phyloP scores from a whole-genome alignment of 768 basidiomycete genomes.

The Pseudohyphozyma bogoriensis region DNA sequence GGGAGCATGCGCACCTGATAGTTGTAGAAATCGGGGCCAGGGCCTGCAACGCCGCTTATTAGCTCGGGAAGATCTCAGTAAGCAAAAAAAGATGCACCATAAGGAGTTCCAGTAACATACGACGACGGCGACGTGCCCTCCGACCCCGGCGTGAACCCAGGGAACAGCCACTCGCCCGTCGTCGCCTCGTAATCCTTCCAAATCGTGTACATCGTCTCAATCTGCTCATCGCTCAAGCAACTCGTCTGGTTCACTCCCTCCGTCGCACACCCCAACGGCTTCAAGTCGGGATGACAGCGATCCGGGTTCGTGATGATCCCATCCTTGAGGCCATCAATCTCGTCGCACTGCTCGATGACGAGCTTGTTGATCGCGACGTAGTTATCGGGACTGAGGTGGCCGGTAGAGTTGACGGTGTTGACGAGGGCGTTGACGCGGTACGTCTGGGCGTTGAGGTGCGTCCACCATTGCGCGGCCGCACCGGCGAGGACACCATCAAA shows the following conservation, averaged over 20 bases:
- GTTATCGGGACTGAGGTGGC: constrained; percentile 14
- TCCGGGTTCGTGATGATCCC: constrained; percentile 37
- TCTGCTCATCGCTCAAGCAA: constrained; percentile 8
- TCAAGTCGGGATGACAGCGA: constrained; percentile 34
- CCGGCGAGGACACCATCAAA: constrained; percentile 29
- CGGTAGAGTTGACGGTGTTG: constrained; percentile 12
- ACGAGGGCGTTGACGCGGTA: constrained; percentile 24
- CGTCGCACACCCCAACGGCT: not conserved
- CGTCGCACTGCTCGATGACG: constrained; percentile 27
- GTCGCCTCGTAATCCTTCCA: constrained; percentile 4
- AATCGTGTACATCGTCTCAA: constrained; percentile 9
- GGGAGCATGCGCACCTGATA: not conserved
- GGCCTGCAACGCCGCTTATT: too few species aligned
- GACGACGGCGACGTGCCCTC: not conserved
- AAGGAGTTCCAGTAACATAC: not conserved
- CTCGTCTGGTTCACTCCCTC: not conserved
- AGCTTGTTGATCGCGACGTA: constrained; percentile 6
- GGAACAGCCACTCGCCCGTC: constrained; percentile 16
- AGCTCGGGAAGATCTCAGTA: not conserved
- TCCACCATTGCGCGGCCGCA: constrained; percentile 10
- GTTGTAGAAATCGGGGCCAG: not conserved
- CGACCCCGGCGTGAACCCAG: constrained; percentile 1
- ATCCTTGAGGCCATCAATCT: constrained; percentile 33
- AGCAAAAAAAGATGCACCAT: not conserved
- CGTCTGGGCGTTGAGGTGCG: constrained; percentile 17